These are phyloP conservation scores for Apiosordaria backusii DNA, from an alignment of 495 filamentous ascomycete genomes.

Conservation along the genomic window DNA sequence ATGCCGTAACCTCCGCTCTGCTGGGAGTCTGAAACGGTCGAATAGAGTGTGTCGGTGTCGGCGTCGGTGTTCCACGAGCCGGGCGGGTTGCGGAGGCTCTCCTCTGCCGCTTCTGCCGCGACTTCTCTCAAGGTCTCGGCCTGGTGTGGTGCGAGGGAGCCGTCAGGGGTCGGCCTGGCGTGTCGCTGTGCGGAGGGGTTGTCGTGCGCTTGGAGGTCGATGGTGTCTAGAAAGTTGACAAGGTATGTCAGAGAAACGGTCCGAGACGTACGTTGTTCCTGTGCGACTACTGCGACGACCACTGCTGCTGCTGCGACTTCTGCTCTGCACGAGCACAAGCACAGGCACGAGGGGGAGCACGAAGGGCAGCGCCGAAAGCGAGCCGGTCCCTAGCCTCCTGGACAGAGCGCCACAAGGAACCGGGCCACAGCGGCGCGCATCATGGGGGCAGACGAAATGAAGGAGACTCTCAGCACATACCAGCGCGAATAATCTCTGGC, in stretches of 20 bases:
- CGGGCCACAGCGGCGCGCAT: slow-evolving; percentile 23
- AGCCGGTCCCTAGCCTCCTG: neutral
- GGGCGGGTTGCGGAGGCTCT: slow-evolving; percentile 54
- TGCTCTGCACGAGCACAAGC: slow-evolving; percentile 15
- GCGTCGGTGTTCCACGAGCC: slow-evolving; percentile 49
- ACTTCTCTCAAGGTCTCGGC: slow-evolving; percentile 76
- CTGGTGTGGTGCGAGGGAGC: slow-evolving; percentile 75
- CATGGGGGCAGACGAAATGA: slow-evolving; percentile 23
- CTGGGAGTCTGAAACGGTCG: slow-evolving; percentile 10
- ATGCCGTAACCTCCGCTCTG: slow-evolving; percentile 8
- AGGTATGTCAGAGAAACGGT: slow-evolving; percentile 25
- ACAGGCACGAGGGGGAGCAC: slow-evolving; percentile 9
- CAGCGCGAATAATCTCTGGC: slow-evolving; percentile 74
- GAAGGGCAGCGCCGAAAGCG: slow-evolving; percentile 3
- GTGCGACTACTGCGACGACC: neutral
- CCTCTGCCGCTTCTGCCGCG: slow-evolving; percentile 66
- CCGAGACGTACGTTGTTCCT: slow-evolving; percentile 18
- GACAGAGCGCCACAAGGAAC: slow-evolving; percentile 26
- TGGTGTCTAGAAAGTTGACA: slow-evolving; percentile 63
- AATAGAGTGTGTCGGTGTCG: slow-evolving; percentile 30
- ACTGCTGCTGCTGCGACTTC: neutral
- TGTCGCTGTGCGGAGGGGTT: slow-evolving; percentile 83
- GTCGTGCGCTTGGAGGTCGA: slow-evolving; percentile 76
- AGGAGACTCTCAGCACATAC: slow-evolving; percentile 44
- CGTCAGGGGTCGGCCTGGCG: slow-evolving; percentile 39